These are phyloP conservation scores for Blumeria hordei DNA, from an alignment of 2,329 filamentous ascomycete species.

Conservation along the genomic window DNA sequence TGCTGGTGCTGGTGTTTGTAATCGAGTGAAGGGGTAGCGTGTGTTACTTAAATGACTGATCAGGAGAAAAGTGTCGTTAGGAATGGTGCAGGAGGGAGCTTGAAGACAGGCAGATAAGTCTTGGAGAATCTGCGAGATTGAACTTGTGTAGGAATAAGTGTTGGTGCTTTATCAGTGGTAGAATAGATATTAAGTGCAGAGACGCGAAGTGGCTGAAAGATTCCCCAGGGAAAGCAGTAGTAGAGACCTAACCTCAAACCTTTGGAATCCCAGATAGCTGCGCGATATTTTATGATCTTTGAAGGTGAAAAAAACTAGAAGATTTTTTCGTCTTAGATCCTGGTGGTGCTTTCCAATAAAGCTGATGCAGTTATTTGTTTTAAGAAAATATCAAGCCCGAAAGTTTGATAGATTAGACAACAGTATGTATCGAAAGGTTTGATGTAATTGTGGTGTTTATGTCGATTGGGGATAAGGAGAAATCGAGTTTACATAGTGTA, in stretches of 20 bases:
- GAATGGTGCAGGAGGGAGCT: slow-evolving; percentile 13
- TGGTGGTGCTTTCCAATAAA: no score
- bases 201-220: slow-evolving; percentile 11
- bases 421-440: no score
- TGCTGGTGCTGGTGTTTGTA: slow-evolving; percentile 65
- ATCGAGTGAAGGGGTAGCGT: slow-evolving; percentile 15
- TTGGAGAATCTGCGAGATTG: slow-evolving; percentile 11
- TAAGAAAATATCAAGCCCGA: no score
- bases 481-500: no score
- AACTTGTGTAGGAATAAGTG: slow-evolving; percentile 8
- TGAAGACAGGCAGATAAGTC: slow-evolving; percentile 15
- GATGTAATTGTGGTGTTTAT: no score
- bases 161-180: slow-evolving; percentile 12
- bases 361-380: no score
- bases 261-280: slow-evolving; percentile 4
- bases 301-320: no score
- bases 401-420: no score
- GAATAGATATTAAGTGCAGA: slow-evolving; percentile 13
- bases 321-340: no score
- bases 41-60: slow-evolving; percentile 15
- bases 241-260: slow-evolving; percentile 17
- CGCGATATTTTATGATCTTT: no score
- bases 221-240: slow-evolving; percentile 13
- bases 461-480: no score
- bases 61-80: slow-evolving; percentile 14